Evolutionary conservation across 23 red algal species (phyloP).

Genomic region (Gracilaria caudata): DNA sequence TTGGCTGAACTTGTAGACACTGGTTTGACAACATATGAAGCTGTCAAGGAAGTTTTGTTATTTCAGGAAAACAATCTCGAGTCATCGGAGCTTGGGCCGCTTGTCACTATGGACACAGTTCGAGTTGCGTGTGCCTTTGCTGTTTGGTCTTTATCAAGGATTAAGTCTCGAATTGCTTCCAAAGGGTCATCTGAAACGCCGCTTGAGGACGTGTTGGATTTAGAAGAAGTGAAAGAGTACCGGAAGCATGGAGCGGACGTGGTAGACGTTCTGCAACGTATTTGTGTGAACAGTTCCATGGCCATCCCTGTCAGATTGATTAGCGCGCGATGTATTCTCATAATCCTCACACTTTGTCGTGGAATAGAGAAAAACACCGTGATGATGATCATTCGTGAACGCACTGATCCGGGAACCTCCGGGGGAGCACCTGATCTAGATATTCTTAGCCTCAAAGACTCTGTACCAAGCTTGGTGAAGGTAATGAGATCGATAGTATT

Average conservation of each 20-base stretch:
- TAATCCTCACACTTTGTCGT: slow-evolving; percentile 42
- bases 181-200: not conserved
- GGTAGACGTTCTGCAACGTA: slow-evolving; percentile 30
- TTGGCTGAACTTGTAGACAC: slow-evolving; percentile 47
- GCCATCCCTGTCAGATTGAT: slow-evolving; percentile 9
- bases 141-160: slow-evolving; percentile 45
- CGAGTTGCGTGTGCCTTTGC: slow-evolving; percentile 31
- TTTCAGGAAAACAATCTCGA: slow-evolving; percentile 35
- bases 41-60: slow-evolving; percentile 30
- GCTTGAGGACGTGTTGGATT: not conserved
- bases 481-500: not conserved
- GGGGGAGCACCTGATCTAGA: not conserved
- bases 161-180: slow-evolving; percentile 23
- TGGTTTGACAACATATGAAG: not conserved
- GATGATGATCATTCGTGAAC: slow-evolving; percentile 15
- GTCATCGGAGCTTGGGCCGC: slow-evolving; percentile 1
- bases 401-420: not conserved
- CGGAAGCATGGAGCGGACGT: slow-evolving; percentile 23
- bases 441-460: slow-evolving; percentile 1
- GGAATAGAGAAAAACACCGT: slow-evolving; percentile 36
- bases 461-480: not conserved
- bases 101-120: slow-evolving; percentile 21
- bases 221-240: slow-evolving; percentile 41
- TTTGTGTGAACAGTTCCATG: slow-evolving; percentile 18
- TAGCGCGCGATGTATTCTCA: slow-evolving; percentile 38